Conservation (phyloP, 2,329 filamentous ascomycete genomes). For the Dactylonectria estremocensis region DNA sequence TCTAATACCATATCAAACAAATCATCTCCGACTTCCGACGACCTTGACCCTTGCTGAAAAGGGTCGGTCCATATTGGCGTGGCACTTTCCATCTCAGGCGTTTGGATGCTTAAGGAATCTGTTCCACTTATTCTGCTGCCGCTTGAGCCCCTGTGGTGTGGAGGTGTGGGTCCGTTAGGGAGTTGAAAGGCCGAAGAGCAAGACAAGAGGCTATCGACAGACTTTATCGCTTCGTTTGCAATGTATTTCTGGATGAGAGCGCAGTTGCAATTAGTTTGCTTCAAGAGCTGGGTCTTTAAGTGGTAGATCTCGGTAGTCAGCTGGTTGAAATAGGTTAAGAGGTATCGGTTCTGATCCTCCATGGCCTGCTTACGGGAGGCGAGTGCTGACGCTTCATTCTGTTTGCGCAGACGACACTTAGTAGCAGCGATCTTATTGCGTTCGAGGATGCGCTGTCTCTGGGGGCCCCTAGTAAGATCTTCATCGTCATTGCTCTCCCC, state of each 20-base stretch:
- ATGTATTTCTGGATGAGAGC: slow-evolving; percentile 52
- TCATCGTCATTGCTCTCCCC: slow-evolving; percentile 40
- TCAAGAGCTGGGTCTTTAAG: slow-evolving; percentile 50
- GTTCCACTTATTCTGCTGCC: slow-evolving; percentile 44
- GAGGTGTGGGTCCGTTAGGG: slow-evolving; percentile 34
- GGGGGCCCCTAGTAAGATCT: slow-evolving; percentile 42
- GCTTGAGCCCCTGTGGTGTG: slow-evolving; percentile 41
- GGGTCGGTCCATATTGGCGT: slow-evolving; percentile 37
- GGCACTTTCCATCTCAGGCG: slow-evolving; percentile 41
- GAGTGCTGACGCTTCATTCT: slow-evolving; percentile 51
- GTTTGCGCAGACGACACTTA: slow-evolving; percentile 51
- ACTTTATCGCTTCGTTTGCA: slow-evolving; percentile 50
- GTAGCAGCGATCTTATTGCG: slow-evolving; percentile 53
- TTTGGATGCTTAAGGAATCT: slow-evolving; percentile 42
- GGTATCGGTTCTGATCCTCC: slow-evolving; percentile 51
- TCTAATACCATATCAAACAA: no score
- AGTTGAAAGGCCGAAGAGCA: slow-evolving; percentile 37
- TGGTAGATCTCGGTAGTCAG: slow-evolving; percentile 49
- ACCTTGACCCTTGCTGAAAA: no score
- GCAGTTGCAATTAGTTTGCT: slow-evolving; percentile 51
- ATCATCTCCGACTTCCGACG: no score
- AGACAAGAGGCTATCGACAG: slow-evolving; percentile 43
- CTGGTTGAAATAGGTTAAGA: slow-evolving; percentile 45
- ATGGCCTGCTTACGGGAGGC: slow-evolving; percentile 48
- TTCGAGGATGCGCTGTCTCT: slow-evolving; percentile 48